These are phyloP conservation scores for Vitis cinerea DNA, from an alignment of 164 flowering plant species.

Conservation along the genomic window DNA sequence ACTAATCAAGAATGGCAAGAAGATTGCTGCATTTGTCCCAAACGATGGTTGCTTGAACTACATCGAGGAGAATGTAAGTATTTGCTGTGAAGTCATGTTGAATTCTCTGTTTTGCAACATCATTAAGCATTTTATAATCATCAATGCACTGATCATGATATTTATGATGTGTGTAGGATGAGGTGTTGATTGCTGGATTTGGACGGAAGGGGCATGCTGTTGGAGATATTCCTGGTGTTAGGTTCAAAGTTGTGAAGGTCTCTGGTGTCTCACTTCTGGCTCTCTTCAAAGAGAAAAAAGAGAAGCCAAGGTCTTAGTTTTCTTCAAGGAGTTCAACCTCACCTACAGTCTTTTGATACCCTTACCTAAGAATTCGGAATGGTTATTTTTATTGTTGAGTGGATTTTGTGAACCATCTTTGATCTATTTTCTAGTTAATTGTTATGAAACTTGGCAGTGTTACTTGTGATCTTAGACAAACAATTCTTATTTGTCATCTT, in stretches of 20 bases:
- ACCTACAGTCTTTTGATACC: slow-evolving; percentile 1
- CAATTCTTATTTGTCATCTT: too few species aligned
- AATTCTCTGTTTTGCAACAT: neutral
- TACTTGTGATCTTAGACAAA: neutral
- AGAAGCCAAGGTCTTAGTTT: slow-evolving; percentile 80
- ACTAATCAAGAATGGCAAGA: slow-evolving; percentile 78
- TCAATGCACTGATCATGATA: neutral
- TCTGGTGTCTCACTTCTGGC: slow-evolving; percentile 84
- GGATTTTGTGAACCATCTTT: slow-evolving; percentile 19
- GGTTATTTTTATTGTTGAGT: slow-evolving; percentile 5
- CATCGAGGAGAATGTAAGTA: slow-evolving; percentile 78
- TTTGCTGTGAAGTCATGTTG: too few species aligned
- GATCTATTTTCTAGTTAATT: slow-evolving; percentile 9
- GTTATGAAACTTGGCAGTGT: slow-evolving; percentile 6
- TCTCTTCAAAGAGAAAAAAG: slow-evolving; percentile 85
- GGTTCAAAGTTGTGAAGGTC: slow-evolving; percentile 85
- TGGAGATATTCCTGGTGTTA: slow-evolving; percentile 88
- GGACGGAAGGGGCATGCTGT: slow-evolving; percentile 89
- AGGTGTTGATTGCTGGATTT: slow-evolving; percentile 86
- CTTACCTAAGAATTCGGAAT: neutral
- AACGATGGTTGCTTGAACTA: slow-evolving; percentile 88
- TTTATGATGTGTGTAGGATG: slow-evolving; percentile 46
- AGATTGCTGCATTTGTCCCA: slow-evolving; percentile 90
- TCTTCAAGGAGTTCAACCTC: neutral
- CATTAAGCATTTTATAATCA: neutral